Percentiles rank a stretch among this genome's conserved stretches.
Conservation (phyloP, 768 basidiomycete species). For the Fomitopsis pulvina region DNA sequence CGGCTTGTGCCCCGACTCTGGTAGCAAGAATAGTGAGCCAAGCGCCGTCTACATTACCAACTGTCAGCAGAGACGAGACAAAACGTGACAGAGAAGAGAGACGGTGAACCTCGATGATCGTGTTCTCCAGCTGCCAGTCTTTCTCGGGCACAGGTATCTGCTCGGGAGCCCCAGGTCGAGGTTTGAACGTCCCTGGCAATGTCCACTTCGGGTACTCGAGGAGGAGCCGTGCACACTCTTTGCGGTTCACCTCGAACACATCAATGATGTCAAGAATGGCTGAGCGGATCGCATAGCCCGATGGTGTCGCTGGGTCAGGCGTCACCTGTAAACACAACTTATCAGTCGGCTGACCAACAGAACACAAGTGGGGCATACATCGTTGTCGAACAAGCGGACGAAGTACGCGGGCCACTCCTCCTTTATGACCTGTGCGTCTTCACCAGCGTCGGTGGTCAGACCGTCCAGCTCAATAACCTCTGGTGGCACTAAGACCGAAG, state of each 20-base stretch:
- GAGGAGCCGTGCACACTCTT: slow-evolving; percentile 85
- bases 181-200: slow-evolving; percentile 77
- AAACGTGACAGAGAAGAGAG: neutral
- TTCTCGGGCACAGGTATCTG: slow-evolving; percentile 47
- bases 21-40: slow-evolving; percentile 67
- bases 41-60: slow-evolving; percentile 54
- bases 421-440: slow-evolving; percentile 67
- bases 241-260: slow-evolving; percentile 93
- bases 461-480: slow-evolving; percentile 80
- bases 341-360: neutral
- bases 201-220: slow-evolving; percentile 86
- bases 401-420: slow-evolving; percentile 80
- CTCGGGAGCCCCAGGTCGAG: slow-evolving; percentile 55
- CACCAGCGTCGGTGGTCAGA: slow-evolving; percentile 59
- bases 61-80: neutral
- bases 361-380: slow-evolving; percentile 26
- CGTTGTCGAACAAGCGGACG: slow-evolving; percentile 58
- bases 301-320: slow-evolving; percentile 63
- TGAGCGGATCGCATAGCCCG: slow-evolving; percentile 76
- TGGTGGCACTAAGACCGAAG: slow-evolving; percentile 78
- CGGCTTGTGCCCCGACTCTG: slow-evolving; percentile 67
- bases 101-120: slow-evolving; percentile 68
- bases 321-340: slow-evolving; percentile 46
- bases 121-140: slow-evolving; percentile 85
- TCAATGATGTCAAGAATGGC: slow-evolving; percentile 72